Base-by-base conservation (phyloP, 2,329 filamentous ascomycete species). In the Cadophora sp. region DNA sequence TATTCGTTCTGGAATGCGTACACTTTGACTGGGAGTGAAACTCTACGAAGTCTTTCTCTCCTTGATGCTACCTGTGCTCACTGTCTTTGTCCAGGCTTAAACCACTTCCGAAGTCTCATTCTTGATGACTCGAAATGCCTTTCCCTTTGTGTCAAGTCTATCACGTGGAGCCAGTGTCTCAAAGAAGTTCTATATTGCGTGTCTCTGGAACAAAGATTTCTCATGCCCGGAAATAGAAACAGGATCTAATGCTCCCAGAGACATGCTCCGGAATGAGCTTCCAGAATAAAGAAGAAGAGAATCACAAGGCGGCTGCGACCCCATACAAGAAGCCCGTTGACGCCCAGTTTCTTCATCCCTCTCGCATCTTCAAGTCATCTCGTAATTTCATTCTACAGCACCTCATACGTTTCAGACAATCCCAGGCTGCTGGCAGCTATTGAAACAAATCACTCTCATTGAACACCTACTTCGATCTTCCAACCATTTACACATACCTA, bases 401-500 rank as follows among this genome's bases (percentile, higher is more conserved):
- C 48, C 41, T 62, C 45, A 48, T 58, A 66, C 67, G 55, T 33
- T 63, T 51, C 64, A 48, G 55, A 62, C 62, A 59, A 55, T 43
- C n/a, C 33, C n/a, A 33, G 47, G 71, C 72, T 73, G 72, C 72
- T 71, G 72, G 72, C 72, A 73, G 69, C 72, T 67, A 36, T 68
- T 69, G 63, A 64, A 68, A 71, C 55, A 64, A 13, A 41, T 65
- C 59, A 55, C 50, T 65, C 62, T 50, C 59, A 45, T 60, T 63
- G 61, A 56, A 33, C 36, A 53, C 41, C 22, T 36, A 61, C 36
- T 64, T 58, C 61, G 45, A 41, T 60, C 41, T 18, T 65, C 30
- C 18, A n/a, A n/a, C n/a, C n/a, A n/a, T n/a, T n/a, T n/a, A n/a
- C n/a, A n/a, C n/a, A n/a, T n/a, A 30, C 3, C 27, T 30, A 30